Evolutionary conservation across 208 protist species (phyloP).

Genomic region (Leishmania arabica): DNA sequence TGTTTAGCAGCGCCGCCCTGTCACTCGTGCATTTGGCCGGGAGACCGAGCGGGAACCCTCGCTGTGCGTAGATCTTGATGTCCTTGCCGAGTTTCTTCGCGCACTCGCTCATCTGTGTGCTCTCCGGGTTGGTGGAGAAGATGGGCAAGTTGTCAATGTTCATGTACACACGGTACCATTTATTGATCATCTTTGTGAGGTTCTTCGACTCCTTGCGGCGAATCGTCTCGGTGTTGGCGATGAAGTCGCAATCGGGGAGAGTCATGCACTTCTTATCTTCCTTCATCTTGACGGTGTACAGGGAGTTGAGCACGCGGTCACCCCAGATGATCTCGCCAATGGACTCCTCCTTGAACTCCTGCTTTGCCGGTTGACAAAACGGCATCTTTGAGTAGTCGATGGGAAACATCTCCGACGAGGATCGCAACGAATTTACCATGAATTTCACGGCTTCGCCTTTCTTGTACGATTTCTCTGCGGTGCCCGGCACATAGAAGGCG

Average conservation of each 20-base stretch:
- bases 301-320: constrained; percentile 72
- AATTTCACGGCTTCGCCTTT: constrained; percentile 47
- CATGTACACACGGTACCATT: constrained; percentile 83
- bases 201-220: constrained; percentile 13
- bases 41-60: constrained; percentile 78
- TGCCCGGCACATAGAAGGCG: constrained; percentile 69
- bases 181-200: constrained; percentile 65
- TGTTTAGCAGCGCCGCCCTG: constrained; percentile 58
- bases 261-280: constrained; percentile 42
- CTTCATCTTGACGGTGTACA: constrained; percentile 68
- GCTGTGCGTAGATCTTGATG: constrained; percentile 36
- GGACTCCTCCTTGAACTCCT: constrained; percentile 42
- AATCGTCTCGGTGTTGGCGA: constrained; percentile 34
- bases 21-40: constrained; percentile 35
- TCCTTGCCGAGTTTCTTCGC: constrained; percentile 24
- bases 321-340: constrained; percentile 84
- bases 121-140: constrained; percentile 35
- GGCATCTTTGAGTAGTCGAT: constrained; percentile 74
- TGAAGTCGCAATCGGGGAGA: constrained; percentile 48
- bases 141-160: constrained; percentile 85
- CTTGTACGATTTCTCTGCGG: constrained; percentile 55
- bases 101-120: constrained; percentile 21
- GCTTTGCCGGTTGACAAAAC: constrained; percentile 50
- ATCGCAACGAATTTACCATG: constrained; percentile 75
- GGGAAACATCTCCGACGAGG: constrained; percentile 62